Conservation (phyloP, 192 early-diverging fungal species). For the Coemansia sp. region DNA sequence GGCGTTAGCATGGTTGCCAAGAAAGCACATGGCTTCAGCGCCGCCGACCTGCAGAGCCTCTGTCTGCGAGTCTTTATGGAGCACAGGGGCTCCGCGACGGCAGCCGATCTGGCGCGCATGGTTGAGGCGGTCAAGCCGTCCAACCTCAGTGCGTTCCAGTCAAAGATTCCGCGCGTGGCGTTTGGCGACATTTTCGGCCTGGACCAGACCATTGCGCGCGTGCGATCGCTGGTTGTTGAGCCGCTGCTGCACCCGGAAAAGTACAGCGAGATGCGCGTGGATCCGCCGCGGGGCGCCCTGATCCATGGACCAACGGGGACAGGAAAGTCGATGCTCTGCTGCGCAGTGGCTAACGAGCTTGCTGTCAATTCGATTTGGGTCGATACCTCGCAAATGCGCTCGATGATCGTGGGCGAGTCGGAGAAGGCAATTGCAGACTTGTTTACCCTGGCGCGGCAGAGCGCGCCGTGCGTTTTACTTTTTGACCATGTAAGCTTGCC, state of each 20-base stretch:
- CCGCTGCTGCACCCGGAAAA: slow-evolving; percentile 43
- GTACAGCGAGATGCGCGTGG: slow-evolving; percentile 58
- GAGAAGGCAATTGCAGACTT: slow-evolving; percentile 79
- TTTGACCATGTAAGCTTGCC: slow-evolving; percentile 72
- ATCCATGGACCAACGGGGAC: slow-evolving; percentile 85
- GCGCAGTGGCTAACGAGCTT: slow-evolving; percentile 70
- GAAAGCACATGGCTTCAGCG: slow-evolving; percentile 63
- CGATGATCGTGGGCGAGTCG: slow-evolving; percentile 91
- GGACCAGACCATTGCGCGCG: slow-evolving; percentile 58
- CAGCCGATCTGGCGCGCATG: slow-evolving; percentile 20
- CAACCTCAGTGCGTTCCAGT: slow-evolving; percentile 25
- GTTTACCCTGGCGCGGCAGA: slow-evolving; percentile 78
- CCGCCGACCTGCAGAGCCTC: slow-evolving; percentile 71
- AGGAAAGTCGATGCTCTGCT: slow-evolving; percentile 87
- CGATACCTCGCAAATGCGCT: slow-evolving; percentile 80
- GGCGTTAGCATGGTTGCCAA: slow-evolving; percentile 22
- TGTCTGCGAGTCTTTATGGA: slow-evolving; percentile 55
- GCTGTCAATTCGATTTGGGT: slow-evolving; percentile 82
- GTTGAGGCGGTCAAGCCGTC: slow-evolving; percentile 13
- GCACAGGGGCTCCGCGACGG: slow-evolving; percentile 11
- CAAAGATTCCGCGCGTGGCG: slow-evolving; percentile 56
- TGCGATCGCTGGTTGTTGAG: slow-evolving; percentile 52
- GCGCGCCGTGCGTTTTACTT: slow-evolving; percentile 83
- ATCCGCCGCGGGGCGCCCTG: slow-evolving; percentile 73
- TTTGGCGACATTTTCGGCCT: slow-evolving; percentile 79